These are phyloP conservation scores for Ziziphus jujuba DNA, from an alignment of 306 rosid species.

Conservation along the genomic window DNA sequence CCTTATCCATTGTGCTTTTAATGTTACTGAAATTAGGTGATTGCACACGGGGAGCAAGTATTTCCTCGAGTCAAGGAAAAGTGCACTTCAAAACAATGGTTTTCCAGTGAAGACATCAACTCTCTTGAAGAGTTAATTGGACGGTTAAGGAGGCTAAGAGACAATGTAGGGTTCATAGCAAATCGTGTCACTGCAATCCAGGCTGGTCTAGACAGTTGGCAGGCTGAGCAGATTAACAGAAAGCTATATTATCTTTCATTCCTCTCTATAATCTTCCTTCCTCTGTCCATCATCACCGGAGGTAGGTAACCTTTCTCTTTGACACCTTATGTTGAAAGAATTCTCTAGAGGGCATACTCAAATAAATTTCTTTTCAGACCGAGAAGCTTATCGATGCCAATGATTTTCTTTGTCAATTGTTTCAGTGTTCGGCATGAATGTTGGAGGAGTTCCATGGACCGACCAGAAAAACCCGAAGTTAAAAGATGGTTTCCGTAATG, in stretches of 20 bases:
- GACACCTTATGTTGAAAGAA: neutral
- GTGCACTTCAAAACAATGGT: conserved; percentile 82
- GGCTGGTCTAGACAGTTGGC: conserved; percentile 96
- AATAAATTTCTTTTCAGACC: neutral
- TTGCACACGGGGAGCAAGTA: conserved; percentile 92
- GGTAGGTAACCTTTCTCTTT: conserved; percentile 59
- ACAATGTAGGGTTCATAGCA: conserved; percentile 91
- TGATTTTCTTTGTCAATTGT: conserved; percentile 14
- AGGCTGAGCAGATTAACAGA: conserved; percentile 86
- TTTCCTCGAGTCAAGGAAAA: conserved; percentile 90
- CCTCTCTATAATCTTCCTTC: conserved; percentile 89
- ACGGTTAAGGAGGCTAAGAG: conserved; percentile 78
- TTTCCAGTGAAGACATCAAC: conserved; percentile 59
- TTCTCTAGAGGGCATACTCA: neutral
- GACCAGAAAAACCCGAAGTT: conserved; percentile 52
- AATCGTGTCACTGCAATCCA: conserved; percentile 88
- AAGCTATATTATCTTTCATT: conserved; percentile 89
- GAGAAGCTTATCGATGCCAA: neutral
- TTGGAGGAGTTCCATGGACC: conserved; percentile 98
- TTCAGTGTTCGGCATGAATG: conserved; percentile 97
- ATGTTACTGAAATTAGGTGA: conserved; percentile 51
- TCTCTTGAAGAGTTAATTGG: conserved; percentile 88
- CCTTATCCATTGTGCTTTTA: conserved; percentile 23
- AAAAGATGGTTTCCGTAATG: conserved; percentile 81
- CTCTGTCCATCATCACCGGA: conserved; percentile 86